A percentile compares a stretch with the other conserved stretches of the same genome.
phyloP scores from a whole-genome alignment of 371 early-diverging fungal species.

The Choanephora cucurbitarum region DNA sequence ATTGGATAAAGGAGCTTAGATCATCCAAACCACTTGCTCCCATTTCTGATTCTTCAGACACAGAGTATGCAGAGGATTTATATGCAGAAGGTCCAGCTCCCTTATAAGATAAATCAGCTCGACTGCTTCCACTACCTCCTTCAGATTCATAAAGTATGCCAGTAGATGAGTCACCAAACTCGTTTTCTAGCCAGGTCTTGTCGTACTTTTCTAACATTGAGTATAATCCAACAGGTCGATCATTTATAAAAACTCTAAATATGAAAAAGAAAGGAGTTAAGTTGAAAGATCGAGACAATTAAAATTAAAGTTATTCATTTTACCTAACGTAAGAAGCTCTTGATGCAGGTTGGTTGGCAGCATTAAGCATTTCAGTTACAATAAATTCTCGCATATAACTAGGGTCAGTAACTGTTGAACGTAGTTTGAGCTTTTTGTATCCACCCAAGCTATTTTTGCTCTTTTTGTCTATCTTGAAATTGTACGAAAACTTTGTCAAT shows the following conservation, averaged over 20 bases:
- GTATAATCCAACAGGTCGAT: constrained; percentile 32
- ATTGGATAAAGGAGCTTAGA: constrained; percentile 28
- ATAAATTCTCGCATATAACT: constrained; percentile 50
- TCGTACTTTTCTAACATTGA: constrained; percentile 38
- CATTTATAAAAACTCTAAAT: constrained; percentile 33
- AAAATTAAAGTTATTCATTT: not conserved
- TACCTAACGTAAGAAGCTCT: constrained; percentile 32
- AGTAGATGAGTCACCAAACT: constrained; percentile 19
- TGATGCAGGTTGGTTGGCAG: constrained; percentile 27
- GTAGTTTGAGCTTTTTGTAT: constrained; percentile 23
- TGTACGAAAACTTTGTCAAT: constrained; percentile 37
- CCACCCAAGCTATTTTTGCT: constrained; percentile 14
- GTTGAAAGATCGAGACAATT: no score
- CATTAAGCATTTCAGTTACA: constrained; percentile 25
- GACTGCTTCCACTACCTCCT: constrained; percentile 9
- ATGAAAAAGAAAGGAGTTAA: no score
- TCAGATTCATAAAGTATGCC: constrained; percentile 34
- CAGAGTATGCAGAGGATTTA: constrained; percentile 11
- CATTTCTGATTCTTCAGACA: constrained; percentile 22
- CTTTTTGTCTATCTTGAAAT: constrained; percentile 28
- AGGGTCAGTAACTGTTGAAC: constrained; percentile 33
- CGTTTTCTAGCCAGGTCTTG: constrained; percentile 32
- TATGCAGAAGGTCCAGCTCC: constrained; percentile 23
- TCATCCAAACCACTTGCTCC: constrained; percentile 12
- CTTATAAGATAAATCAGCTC: constrained; percentile 33